phyloP scores from a whole-genome alignment of 495 filamentous ascomycete species.

The Letharia lupina region DNA sequence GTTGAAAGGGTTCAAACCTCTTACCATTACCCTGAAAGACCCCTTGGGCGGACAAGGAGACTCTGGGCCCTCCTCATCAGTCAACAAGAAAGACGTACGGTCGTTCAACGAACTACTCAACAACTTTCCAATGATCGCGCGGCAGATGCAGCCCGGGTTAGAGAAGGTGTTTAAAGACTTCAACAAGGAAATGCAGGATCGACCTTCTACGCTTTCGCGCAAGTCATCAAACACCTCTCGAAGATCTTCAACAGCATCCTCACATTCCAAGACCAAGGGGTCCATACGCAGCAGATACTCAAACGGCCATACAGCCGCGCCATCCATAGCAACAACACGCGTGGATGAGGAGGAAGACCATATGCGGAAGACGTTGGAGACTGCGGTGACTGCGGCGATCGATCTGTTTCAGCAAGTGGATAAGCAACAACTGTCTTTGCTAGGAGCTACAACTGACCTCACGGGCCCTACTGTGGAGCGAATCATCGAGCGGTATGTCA shows the following conservation, averaged over 20 bases:
- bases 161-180: conserved; percentile 90
- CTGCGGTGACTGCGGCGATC: conserved; percentile 84
- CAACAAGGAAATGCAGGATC: conserved; percentile 72
- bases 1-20: conserved; percentile 27
- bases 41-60: conserved; percentile 27
- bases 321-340: conserved; percentile 43
- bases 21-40: conserved; percentile 30
- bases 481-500: conserved; percentile 89
- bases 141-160: conserved; percentile 90
- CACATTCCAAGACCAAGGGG: conserved; percentile 21
- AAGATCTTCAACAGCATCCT: conserved; percentile 23
- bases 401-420: conserved; percentile 94
- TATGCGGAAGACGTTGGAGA: conserved; percentile 80
- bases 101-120: conserved; percentile 85
- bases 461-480: conserved; percentile 88
- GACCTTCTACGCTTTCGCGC: conserved; percentile 67
- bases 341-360: conserved; percentile 80
- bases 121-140: conserved; percentile 90
- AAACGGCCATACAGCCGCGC: conserved; percentile 29
- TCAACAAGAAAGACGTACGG: conserved; percentile 79
- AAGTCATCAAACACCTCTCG: conserved; percentile 33
- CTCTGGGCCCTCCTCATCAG: conserved; percentile 29
- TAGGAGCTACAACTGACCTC: conserved; percentile 87
- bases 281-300: conserved; percentile 24
- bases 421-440: conserved; percentile 84